phyloP scores from a whole-genome alignment of 306 rosid genomes.

The Bauhinia variegata region DNA sequence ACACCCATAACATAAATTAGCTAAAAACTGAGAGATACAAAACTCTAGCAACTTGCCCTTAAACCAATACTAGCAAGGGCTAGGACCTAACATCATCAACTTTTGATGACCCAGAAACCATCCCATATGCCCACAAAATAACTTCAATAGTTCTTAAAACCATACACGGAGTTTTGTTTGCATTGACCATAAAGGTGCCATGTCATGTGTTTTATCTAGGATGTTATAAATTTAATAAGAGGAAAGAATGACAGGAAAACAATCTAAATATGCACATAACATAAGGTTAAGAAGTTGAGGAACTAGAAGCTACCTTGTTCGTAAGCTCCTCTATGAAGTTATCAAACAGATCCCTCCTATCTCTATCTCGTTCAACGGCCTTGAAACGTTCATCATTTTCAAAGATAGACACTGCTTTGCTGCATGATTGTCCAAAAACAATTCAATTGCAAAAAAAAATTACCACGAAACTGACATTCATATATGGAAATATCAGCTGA shows the following conservation, averaged over 20 bases:
- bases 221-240: no score
- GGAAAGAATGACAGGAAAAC: background rate
- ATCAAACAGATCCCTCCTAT: conserved; percentile 81
- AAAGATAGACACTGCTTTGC: conserved; percentile 74
- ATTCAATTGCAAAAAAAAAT: conserved; percentile 28
- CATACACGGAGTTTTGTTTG: background rate
- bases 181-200: background rate
- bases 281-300: conserved; percentile 29
- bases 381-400: conserved; percentile 86
- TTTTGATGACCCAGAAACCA: conserved; percentile 20
- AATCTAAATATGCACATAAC: conserved; percentile 11
- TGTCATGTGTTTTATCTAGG: background rate
- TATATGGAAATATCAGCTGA: conserved; percentile 6
- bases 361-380: conserved; percentile 89
- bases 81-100: conserved; percentile 23
- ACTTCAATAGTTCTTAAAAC: background rate
- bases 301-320: conserved; percentile 56
- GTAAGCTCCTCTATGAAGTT: conserved; percentile 71
- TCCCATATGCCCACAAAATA: background rate
- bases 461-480: conserved; percentile 20
- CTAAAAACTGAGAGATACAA: conserved; percentile 7
- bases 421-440: conserved; percentile 41
- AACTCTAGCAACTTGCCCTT: conserved; percentile 13
- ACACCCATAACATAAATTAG: conserved; percentile 4
- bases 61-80: conserved; percentile 6